Base-by-base conservation (phyloP, 2,329 filamentous ascomycete species). In the Dothideomycetidae sp. region DNA sequence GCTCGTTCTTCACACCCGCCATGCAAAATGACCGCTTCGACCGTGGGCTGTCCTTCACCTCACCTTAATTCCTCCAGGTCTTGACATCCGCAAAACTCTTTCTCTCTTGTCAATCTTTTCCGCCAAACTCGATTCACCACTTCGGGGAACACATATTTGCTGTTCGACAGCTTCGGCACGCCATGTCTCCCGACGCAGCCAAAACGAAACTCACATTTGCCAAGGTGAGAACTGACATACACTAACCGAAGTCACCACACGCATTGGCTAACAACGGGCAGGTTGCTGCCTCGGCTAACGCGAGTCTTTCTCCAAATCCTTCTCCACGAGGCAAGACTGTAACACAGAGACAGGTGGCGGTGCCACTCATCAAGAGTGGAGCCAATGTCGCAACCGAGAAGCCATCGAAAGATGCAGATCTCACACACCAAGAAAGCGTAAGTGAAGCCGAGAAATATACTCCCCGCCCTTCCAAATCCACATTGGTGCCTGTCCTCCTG, bases 131-230 rank as follows among this genome's bases (percentile, higher is more conserved):
- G 21, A 7, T 26, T 26, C 21, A 26, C 7, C 21, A 26, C 21
- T 26, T 26, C 7, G 7, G 7, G 21, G 15, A 5, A 33, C 36
- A 45, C 40, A 33, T 37, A 37, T 41, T 30, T 39, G 48, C 50
- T 52, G 48, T 49, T 26, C 21, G 21, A 26, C 21, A 7, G 21
- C 46, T 50, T 43, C 48, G 48, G 52, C 47, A 50, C 47, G 48
- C 40, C 39, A 44, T 52, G 35, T 45, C 51, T 31, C 46, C 54
- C 28, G 45, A 49, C 10, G 44, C 39, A 12, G 38, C 47, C 17
- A 46, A 40, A 31, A 48, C 62, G 37, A 75, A 73, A 58, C 70
- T 77, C 49, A 82, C 79, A 30, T 85, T 85, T 66, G 80, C 80
- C 59, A 84, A 81, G 70, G 80, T 82, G 63, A 41, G 65, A 50